A percentile compares a stretch with the other conserved stretches of the same genome.
Conservation (phyloP, 352 stramenopile genomes). For the Thraustochytrium sp. region DNA sequence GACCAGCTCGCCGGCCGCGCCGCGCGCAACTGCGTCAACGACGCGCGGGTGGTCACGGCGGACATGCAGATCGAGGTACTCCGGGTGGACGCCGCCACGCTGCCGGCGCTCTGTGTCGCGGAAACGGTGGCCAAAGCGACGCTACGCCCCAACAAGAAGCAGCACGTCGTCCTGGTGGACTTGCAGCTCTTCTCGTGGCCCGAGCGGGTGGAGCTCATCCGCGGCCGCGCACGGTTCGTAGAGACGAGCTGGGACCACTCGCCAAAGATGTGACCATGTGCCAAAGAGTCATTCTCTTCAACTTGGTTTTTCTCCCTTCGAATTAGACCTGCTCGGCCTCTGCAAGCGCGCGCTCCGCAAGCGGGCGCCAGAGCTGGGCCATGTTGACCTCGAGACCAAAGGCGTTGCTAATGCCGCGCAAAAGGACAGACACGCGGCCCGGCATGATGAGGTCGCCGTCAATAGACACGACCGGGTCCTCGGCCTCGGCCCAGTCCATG, state of each 20-base stretch:
- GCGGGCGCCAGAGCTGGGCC: conserved; percentile 3
- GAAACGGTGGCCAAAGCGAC: neutral
- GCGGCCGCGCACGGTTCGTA: neutral
- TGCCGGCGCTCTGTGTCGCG: neutral
- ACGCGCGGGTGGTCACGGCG: neutral
- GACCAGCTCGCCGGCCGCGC: neutral
- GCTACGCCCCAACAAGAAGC: neutral
- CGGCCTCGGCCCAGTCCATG: conserved; percentile 71
- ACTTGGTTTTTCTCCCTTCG: neutral
- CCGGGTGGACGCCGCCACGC: neutral
- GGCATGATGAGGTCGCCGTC: conserved; percentile 1
- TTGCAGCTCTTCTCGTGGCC: neutral
- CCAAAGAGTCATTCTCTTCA: neutral
- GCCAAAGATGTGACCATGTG: neutral
- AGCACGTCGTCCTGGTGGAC: neutral
- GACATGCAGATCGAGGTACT: neutral
- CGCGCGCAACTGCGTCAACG: neutral
- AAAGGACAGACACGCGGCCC: neutral
- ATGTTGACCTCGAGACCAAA: conserved; percentile 39
- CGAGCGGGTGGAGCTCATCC: neutral
- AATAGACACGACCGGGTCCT: conserved; percentile 46
- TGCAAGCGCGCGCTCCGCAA: conserved; percentile 6
- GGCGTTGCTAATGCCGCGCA: conserved; percentile 23
- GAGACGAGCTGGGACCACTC: neutral
- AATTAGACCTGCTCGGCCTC: neutral